These are phyloP conservation scores for Xylariaceae sp. DNA, from an alignment of 2,329 filamentous ascomycete species.

Conservation along the genomic window DNA sequence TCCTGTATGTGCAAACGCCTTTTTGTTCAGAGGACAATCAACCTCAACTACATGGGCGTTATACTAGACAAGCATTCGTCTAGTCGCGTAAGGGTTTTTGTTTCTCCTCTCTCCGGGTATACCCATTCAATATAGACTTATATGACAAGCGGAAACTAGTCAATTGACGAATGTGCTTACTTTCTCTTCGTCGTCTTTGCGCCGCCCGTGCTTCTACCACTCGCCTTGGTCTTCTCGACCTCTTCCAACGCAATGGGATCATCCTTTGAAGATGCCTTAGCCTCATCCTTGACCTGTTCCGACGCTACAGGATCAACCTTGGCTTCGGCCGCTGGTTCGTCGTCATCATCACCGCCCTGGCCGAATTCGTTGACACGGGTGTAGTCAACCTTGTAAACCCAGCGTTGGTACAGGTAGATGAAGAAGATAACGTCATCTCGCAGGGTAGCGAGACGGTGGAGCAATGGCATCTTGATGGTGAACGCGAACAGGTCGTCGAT, in stretches of 20 bases:
- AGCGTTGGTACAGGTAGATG: constrained; percentile 91
- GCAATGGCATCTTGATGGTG: constrained; percentile 97
- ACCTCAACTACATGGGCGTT: not conserved
- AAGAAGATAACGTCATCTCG: constrained; percentile 98
- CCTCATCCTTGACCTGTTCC: constrained; percentile 33
- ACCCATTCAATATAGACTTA: not conserved
- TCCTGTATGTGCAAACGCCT: not conserved
- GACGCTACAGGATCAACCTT: constrained; percentile 25
- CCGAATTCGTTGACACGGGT: constrained; percentile 94
- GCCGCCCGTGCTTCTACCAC: constrained; percentile 45
- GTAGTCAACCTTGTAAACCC: constrained; percentile 88
- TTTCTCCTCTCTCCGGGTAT: constrained; percentile 3
- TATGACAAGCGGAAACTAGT: too few relatives aligned
- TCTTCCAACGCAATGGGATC: too few relatives aligned
- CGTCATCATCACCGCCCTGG: constrained; percentile 92
- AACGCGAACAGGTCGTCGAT: constrained; percentile 98
- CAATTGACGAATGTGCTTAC: constrained; percentile 23
- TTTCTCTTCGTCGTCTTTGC: constrained; percentile 42
- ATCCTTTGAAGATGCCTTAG: constrained; percentile 28
- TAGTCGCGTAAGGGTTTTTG: constrained; percentile 1
- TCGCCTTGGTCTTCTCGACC: constrained; percentile 29
- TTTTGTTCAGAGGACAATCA: not conserved
- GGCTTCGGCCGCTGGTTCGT: constrained; percentile 40
- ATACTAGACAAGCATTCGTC: not conserved
- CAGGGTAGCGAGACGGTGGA: constrained; percentile 87